Evolutionary conservation across 1,284 basidiomycete genomes (phyloP), one percentile per base, ranked within the genome.

Genomic region (Peniophora sp.): DNA sequence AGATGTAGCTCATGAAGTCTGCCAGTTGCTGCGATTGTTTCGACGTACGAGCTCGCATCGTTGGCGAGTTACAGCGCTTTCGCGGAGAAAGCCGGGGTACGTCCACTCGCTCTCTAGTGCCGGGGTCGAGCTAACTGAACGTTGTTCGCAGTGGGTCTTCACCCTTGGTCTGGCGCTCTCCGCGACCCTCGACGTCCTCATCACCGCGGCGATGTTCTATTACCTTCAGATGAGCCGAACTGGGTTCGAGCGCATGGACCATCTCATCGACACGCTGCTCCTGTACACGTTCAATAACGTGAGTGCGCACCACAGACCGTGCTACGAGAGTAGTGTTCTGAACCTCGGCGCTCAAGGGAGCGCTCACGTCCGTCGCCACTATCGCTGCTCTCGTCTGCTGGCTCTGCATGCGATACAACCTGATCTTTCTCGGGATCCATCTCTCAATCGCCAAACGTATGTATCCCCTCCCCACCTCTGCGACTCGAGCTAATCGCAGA

Each of bases 401-500:
- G 76, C 52, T 79, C 3, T 49, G 61, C 3, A 70, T 75, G 67
- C 66, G 68, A 1, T 57, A 62, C 3, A 76, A 75, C 47, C 62
- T 73, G 24, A 65, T 79, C 24, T 75, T 78, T 56, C 66, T 78
- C 52, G 71, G 67, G 1, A 64, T 78, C 47, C 75, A 78, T 58
- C 78, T 79, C 55, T 66, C 72, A 3, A 78, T 78, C 48, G 70
- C 70, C 24, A 79, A 78, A 62, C 55, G 76, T 78, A 55, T 36
- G 68, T 58, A 3, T n/a, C 24, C 15, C 3, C 27, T 35, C 12
- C 8, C 8, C 11, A 23, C 11, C 10, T 17, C 15, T n/a, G 11
- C n/a, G 17, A 42, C 35, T 51, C 5, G 34, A 27, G 20, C 24
- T 27, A 20, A 11, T 3, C 23, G 3, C 27, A 32, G 5, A 5